phyloP scores from a whole-genome alignment of 306 rosid species.

The Rubus parviflorus region DNA sequence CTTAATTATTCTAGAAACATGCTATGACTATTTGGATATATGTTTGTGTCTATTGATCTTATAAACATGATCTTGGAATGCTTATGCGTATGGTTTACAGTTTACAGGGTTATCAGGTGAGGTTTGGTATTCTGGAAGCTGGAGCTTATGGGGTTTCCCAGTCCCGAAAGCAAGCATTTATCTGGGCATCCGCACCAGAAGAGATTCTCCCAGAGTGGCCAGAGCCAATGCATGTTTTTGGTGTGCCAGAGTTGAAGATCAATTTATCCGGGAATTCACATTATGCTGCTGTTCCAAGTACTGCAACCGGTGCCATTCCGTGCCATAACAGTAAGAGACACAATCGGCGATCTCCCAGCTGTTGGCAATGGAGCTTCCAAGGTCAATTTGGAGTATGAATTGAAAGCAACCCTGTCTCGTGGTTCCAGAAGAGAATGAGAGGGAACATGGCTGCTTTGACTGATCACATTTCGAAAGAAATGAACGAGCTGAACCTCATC shows the following conservation, averaged over 20 bases:
- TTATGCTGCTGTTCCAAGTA: conserved; percentile 86
- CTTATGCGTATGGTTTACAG: no score
- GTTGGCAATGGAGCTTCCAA: conserved; percentile 88
- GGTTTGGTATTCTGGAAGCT: conserved; percentile 96
- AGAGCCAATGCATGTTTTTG: conserved; percentile 93
- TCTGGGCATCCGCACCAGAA: conserved; percentile 97
- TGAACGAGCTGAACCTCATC: conserved; percentile 87
- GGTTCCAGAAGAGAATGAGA: conserved; percentile 90
- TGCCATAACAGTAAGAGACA: conserved; percentile 86
- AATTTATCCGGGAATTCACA: conserved; percentile 51
- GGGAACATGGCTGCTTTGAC: conserved; percentile 67
- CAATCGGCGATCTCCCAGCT: conserved; percentile 95
- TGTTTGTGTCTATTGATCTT: no score
- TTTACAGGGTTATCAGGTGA: conserved; percentile 99
- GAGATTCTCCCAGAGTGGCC: conserved; percentile 97
- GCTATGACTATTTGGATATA: no score
- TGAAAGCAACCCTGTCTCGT: conserved; percentile 71
- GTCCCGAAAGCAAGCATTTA: conserved; percentile 92
- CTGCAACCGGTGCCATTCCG: conserved; percentile 93
- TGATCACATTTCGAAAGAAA: conserved; percentile 92
- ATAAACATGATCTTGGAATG: no score
- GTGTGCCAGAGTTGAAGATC: conserved; percentile 78
- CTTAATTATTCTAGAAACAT: no score
- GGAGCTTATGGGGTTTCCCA: conserved; percentile 96
- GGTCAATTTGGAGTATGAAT: conserved; percentile 74